Evolutionary conservation across 257 asterid genomes (phyloP).

Genomic region (Penstemon eatonii): DNA sequence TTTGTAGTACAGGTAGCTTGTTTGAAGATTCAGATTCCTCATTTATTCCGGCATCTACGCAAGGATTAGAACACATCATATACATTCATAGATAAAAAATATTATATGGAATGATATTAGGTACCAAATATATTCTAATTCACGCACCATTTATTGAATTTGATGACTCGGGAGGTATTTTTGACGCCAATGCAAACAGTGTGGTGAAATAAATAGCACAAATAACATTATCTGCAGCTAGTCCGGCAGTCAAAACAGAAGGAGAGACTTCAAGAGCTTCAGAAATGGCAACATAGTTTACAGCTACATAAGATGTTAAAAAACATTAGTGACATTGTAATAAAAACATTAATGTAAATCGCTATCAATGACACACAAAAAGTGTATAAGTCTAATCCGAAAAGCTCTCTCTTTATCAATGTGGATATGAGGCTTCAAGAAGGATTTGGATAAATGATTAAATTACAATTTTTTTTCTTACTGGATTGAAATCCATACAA

Average conservation of each 20-base stretch:
- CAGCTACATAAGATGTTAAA: conserved; percentile 53
- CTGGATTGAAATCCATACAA: no score
- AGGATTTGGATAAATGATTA: no score
- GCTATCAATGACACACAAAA: not conserved
- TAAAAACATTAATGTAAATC: conserved; percentile 10
- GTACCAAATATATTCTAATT: not conserved
- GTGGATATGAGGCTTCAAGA: no score
- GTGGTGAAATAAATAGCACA: conserved; percentile 85
- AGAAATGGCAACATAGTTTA: conserved; percentile 90
- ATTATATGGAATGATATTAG: not conserved
- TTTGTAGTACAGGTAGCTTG: conserved; percentile 72
- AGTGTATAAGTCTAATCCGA: no score
- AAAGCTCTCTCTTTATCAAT: no score
- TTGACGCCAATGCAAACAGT: conserved; percentile 79
- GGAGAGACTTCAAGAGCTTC: conserved; percentile 86
- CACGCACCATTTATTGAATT: conserved; percentile 47
- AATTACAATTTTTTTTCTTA: no score
- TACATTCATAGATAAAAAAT: not conserved
- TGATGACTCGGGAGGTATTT: conserved; percentile 73
- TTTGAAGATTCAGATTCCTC: conserved; percentile 45
- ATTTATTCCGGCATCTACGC: conserved; percentile 40
- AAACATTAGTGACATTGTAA: conserved; percentile 14
- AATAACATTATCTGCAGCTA: conserved; percentile 97
- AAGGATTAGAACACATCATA: conserved; percentile 3
- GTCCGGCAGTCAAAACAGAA: conserved; percentile 87